Conservation (phyloP, 2,329 filamentous ascomycete genomes). For the Diaporthe citri region DNA sequence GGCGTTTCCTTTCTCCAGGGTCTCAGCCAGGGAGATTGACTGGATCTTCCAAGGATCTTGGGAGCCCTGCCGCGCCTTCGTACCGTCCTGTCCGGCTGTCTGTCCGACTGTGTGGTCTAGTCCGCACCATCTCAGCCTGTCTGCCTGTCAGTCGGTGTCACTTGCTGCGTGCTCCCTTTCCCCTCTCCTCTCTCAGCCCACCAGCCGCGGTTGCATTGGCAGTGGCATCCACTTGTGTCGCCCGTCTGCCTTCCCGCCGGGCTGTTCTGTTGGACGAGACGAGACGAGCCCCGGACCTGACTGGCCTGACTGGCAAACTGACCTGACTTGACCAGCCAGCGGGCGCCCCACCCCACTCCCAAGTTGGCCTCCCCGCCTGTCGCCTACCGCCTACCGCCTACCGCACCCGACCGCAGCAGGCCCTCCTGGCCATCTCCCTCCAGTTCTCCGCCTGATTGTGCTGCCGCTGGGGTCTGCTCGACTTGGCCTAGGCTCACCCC, state of each 20-base stretch:
- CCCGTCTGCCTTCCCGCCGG: not conserved
- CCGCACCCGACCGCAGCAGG: not conserved
- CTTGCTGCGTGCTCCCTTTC: not conserved
- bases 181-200: not conserved
- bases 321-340: constrained; percentile 26
- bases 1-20: constrained; percentile 21
- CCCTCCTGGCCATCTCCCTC: not conserved
- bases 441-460: constrained; percentile 27
- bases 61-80: constrained; percentile 10
- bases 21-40: constrained; percentile 13
- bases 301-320: constrained; percentile 15
- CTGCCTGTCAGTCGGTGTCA: constrained; percentile 3
- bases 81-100: not conserved
- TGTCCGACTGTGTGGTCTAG: not conserved
- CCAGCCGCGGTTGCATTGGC: not conserved
- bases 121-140: not conserved
- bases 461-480: constrained; percentile 26
- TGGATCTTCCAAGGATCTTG: constrained; percentile 13
- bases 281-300: constrained; percentile 18
- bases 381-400: not conserved
- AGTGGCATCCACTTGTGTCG: not conserved
- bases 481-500: constrained; percentile 27
- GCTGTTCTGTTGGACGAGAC: constrained; percentile 20
- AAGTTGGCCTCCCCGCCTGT: not conserved
- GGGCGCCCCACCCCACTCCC: constrained; percentile 8